Base-by-base conservation (phyloP, 2,329 filamentous ascomycete species). In the Botryotinia calthae region DNA sequence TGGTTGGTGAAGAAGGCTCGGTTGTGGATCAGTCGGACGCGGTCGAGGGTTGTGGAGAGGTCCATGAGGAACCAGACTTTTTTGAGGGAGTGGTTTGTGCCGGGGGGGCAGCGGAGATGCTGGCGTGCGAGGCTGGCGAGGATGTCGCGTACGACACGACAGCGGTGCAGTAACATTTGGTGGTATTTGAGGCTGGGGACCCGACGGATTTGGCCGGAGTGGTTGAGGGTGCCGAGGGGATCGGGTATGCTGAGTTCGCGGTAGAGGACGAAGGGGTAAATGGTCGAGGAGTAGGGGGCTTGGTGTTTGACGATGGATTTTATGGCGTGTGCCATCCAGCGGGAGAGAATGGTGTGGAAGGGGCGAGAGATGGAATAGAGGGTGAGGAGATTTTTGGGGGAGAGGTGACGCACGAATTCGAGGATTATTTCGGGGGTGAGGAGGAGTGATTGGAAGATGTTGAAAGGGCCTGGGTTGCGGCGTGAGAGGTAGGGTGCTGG, bases 51-150 rank as follows among this genome's bases (percentile, higher is more conserved):
- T 22, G 88, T 89, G 0, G 87, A 83, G 6, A 90, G 82, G 78
- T 94, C 92, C 84, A 94, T 89, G 48, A 93, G 79, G 69, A 92
- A 85, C 93, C 93, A 96, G 28, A 93, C 83, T 78, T 92, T 92
- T 77, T 88, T 85, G 63, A 92, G 82, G 1, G 85, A 84, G 18
- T 78, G 68, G 67, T 83, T 79, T 75, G 86, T 87, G 40, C 81
- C 80, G 1, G 75, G 66, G 0, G 90, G 90, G 70, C 89, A 82
- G 16, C 86, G 85, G 73, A 90, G 86, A 1, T 90, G 90, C 61
- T 86, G 82, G 22, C 86, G 83, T 0, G 87, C 87, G 76, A 94
- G 83, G 20, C 86, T 82, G 22, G 86, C 86, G n/a, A 92, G 80
- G 75, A 94, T 92, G 76, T 92, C 87, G 40, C 85, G 82, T 74